Percentiles rank a stretch among this genome's conserved stretches.
These are phyloP conservation scores for Mycosphaerella sp. DNA, from an alignment of 2,329 filamentous ascomycete genomes.

Conservation along the genomic window DNA sequence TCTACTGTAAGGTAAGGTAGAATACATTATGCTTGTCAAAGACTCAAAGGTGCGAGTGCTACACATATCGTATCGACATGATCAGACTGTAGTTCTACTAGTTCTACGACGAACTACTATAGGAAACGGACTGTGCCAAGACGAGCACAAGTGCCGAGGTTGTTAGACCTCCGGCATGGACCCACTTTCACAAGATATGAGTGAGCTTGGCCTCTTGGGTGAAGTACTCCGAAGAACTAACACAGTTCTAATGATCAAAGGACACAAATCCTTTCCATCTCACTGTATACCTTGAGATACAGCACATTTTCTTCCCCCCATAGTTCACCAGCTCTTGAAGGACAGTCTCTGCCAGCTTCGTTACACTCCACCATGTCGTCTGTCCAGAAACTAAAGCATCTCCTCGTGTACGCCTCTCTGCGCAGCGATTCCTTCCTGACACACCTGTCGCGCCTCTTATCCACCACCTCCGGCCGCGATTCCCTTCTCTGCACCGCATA, in stretches of 20 bases:
- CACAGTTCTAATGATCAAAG: not conserved
- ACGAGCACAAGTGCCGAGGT: too few relatives aligned
- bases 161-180: not conserved
- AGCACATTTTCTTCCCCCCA: too few relatives aligned
- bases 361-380: not conserved
- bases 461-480: slow-evolving; percentile 38
- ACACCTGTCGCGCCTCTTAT: slow-evolving; percentile 31
- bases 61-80: too few relatives aligned
- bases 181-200: not conserved
- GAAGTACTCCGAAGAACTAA: not conserved
- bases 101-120: too few relatives aligned
- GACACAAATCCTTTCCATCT: not conserved
- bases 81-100: too few relatives aligned
- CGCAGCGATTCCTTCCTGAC: slow-evolving; percentile 14
- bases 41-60: too few relatives aligned
- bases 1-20: too few relatives aligned
- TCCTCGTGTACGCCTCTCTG: slow-evolving; percentile 5
- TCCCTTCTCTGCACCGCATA: slow-evolving; percentile 39
- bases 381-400: slow-evolving; percentile 5
- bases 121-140: too few relatives aligned
- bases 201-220: too few relatives aligned
- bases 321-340: too few relatives aligned
- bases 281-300: too few relatives aligned
- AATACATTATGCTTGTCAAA: too few relatives aligned
- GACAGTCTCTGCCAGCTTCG: not conserved